Conservation (phyloP, 495 filamentous ascomycete species). For the Gamarada debralockiae region DNA sequence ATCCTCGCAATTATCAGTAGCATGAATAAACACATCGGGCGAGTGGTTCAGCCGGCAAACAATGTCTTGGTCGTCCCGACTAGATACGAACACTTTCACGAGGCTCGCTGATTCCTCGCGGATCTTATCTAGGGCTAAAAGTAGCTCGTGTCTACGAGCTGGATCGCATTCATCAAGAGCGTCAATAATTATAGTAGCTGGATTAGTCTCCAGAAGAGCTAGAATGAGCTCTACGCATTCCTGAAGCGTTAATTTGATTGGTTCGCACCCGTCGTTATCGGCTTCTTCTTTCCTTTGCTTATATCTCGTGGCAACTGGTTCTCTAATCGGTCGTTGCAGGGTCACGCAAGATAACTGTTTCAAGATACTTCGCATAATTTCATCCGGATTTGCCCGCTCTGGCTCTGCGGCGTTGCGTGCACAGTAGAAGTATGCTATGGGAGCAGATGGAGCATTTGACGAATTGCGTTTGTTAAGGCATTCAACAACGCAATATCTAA, state of each 20-base stretch:
- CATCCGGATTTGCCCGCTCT: neutral
- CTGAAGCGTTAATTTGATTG: neutral
- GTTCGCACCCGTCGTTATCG: neutral
- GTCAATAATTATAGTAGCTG: slow-evolving; percentile 38
- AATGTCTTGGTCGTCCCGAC: slow-evolving; percentile 32
- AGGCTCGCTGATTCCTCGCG: slow-evolving; percentile 23
- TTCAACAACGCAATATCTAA: neutral
- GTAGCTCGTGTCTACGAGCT: slow-evolving; percentile 24
- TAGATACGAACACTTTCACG: slow-evolving; percentile 36
- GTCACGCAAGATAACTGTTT: neutral
- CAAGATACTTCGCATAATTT: neutral
- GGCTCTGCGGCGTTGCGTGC: neutral
- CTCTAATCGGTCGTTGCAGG: neutral
- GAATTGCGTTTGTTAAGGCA: neutral
- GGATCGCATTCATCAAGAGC: slow-evolving; percentile 42
- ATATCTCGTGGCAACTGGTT: neutral
- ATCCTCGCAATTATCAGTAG: slow-evolving; percentile 26
- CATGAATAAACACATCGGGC: slow-evolving; percentile 32
- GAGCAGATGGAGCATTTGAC: neutral
- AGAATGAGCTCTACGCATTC: slow-evolving; percentile 9
- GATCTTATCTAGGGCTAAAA: slow-evolving; percentile 28
- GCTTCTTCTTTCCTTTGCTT: neutral
- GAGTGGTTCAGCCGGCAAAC: slow-evolving; percentile 15
- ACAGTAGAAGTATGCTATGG: slow-evolving; percentile 6
- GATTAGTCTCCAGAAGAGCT: neutral